Percentiles rank a stretch among this genome's conserved stretches.
These are phyloP conservation scores for Suhomyces vadensis DNA, from an alignment of 805 yeast genomes.

Conservation along the genomic window DNA sequence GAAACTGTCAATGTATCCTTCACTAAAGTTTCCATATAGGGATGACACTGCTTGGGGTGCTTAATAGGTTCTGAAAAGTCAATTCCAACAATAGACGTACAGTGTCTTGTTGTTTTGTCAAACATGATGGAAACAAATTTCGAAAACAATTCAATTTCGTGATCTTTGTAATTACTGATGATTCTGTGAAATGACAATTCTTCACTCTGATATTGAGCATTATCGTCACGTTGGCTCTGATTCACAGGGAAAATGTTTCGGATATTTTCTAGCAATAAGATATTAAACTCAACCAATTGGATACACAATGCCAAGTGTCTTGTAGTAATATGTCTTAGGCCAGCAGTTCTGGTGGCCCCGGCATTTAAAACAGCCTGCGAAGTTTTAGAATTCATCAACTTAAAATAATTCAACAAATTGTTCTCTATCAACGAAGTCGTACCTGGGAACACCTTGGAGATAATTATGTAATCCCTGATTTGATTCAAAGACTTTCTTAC, in stretches of 20 bases:
- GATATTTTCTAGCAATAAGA: conserved; percentile 39
- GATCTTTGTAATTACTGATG: conserved; percentile 50
- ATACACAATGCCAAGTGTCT: conserved; percentile 68
- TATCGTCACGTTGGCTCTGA: neutral
- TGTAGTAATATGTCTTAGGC: conserved; percentile 70
- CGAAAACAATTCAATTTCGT: conserved; percentile 60
- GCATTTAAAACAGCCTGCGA: conserved; percentile 68
- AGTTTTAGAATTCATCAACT: conserved; percentile 52
- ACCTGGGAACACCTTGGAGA: conserved; percentile 58
- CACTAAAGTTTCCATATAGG: conserved; percentile 64
- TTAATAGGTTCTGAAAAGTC: conserved; percentile 51
- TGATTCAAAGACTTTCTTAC: conserved; percentile 21
- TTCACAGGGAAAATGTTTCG: conserved; percentile 14
- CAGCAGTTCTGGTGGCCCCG: conserved; percentile 74
- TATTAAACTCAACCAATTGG: conserved; percentile 54
- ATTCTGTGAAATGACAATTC: conserved; percentile 32
- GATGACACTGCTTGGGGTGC: conserved; percentile 51
- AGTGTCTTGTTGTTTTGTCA: conserved; percentile 57
- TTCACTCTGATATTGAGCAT: conserved; percentile 16
- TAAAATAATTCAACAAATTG: conserved; percentile 45
- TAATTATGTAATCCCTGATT: conserved; percentile 54
- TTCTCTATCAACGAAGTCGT: conserved; percentile 41
- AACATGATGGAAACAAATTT: conserved; percentile 71
- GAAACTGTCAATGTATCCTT: conserved; percentile 67
- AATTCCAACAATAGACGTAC: conserved; percentile 45